phyloP scores from a whole-genome alignment of 495 filamentous ascomycete species.

The Tuber melanosporum region DNA sequence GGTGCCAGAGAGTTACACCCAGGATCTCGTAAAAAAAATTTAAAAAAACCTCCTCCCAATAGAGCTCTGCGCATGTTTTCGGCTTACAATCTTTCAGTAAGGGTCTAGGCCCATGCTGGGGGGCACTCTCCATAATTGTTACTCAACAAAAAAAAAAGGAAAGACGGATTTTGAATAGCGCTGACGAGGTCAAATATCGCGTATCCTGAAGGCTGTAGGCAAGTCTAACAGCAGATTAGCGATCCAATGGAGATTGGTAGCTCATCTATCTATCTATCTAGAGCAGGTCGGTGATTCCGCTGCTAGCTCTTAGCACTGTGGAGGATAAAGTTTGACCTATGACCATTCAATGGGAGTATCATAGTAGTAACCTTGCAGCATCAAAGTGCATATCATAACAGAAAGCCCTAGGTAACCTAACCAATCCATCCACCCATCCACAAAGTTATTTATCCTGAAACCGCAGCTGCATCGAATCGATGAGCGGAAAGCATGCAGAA shows the following conservation, averaged over 20 bases:
- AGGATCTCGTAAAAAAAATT: not conserved
- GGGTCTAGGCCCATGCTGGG: not conserved
- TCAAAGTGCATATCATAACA: not conserved
- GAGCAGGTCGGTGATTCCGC: not conserved
- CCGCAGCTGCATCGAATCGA: not conserved
- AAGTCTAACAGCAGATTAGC: not conserved
- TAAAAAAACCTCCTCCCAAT: not conserved
- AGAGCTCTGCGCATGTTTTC: not conserved
- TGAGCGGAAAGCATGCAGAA: constrained; percentile 1
- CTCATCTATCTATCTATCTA: not conserved
- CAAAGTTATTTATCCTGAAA: not conserved
- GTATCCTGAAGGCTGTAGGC: not conserved
- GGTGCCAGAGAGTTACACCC: not conserved
- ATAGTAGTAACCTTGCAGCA: not conserved
- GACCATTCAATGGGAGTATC: not conserved
- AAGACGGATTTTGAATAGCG: not conserved
- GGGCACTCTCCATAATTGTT: not conserved
- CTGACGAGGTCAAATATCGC: not conserved
- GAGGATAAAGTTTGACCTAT: not conserved
- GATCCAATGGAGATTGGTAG: not conserved
- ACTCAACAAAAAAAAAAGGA: not conserved
- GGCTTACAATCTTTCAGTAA: not conserved
- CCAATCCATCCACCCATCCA: not conserved
- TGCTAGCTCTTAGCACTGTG: not conserved
- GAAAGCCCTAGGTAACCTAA: not conserved